Evolutionary conservation across 1,284 basidiomycete genomes (phyloP), one percentile per base, ranked within the genome.

Genomic region (Sporisorium reilianum): DNA sequence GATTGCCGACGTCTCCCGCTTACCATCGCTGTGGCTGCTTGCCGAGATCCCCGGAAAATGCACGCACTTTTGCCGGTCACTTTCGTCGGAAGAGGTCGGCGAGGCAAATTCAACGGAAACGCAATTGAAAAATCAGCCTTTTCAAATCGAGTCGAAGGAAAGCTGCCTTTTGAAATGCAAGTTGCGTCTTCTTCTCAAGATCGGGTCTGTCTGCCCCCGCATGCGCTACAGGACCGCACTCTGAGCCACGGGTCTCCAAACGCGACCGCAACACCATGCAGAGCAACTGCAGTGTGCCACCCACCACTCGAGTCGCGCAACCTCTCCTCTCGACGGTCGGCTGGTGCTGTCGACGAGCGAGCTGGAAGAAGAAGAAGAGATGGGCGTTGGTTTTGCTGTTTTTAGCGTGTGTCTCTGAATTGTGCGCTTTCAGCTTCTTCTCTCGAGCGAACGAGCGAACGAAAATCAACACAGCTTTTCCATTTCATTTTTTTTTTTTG

Each of bases 41-140:
- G 38, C 38, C 10, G 53, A 62, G 59, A 55, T 54, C 23, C 9
- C 53, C 53, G 52, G 46, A 20, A 38, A 25, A 40, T 41, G 40
- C 30, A 22, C 50, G n/a, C 8, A 5, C 28, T 30, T 30, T 46
- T 18, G 28, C 34, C 49, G 45, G 49, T 63, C 48, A 56, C 54
- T 49, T 41, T 66, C 36, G 0, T 65, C 55, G 64, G 64, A 57
- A 61, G 54, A 61, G 58, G 58, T 62, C 55, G 64, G 64, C 58
- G 50, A 54, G 55, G 26, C 23, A 58, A 50, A 26, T 50, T 26
- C 14, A 46, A 34, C 20, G 12, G 10, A 49, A 34, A 34, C n/a
- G 20, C 9, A 11, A 8, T 20, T 52, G 50, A 20, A 50, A 50
- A 7, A n/a, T n/a, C n/a, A n/a, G n/a, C n/a, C n/a, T n/a, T 14